Evolutionary conservation across 306 rosid genomes (phyloP).

Genomic region (Biancaea sappan): DNA sequence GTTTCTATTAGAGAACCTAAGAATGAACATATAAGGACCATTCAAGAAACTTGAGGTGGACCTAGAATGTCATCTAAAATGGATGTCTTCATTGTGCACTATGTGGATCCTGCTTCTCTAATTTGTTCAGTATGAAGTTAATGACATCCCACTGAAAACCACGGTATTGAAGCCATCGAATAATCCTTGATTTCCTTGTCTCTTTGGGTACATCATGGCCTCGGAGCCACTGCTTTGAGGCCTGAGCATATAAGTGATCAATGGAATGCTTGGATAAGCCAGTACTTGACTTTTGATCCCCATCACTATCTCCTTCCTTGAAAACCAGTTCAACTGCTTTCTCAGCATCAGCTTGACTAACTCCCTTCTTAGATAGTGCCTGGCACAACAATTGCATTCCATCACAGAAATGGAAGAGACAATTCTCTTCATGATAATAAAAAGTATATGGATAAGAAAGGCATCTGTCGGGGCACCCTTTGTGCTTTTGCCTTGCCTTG

Average conservation of each 20-base stretch:
- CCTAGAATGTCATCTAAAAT: slow-evolving; percentile 28
- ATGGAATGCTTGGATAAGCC: slow-evolving; percentile 51
- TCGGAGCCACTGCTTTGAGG: slow-evolving; percentile 86
- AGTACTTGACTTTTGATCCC: slow-evolving; percentile 40
- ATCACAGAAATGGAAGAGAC: not conserved
- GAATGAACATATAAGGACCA: not conserved
- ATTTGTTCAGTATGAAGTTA: slow-evolving; percentile 46
- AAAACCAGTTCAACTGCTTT: slow-evolving; percentile 78
- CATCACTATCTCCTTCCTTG: slow-evolving; percentile 40
- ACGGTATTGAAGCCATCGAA: slow-evolving; percentile 67
- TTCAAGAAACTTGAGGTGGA: slow-evolving; percentile 37
- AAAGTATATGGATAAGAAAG: slow-evolving; percentile 13
- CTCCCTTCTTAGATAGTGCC: slow-evolving; percentile 87
- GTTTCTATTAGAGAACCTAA: too few species aligned
- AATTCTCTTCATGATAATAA: slow-evolving; percentile 25
- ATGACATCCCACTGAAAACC: slow-evolving; percentile 60
- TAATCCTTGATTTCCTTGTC: slow-evolving; percentile 68
- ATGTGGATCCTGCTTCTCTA: slow-evolving; percentile 48
- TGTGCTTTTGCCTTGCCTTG: slow-evolving; percentile 7
- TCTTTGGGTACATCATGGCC: slow-evolving; percentile 58
- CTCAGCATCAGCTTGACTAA: slow-evolving; percentile 69
- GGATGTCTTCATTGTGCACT: slow-evolving; percentile 24
- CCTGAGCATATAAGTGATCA: slow-evolving; percentile 70
- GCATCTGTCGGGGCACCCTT: not conserved
- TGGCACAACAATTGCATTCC: slow-evolving; percentile 46